phyloP scores from a whole-genome alignment of 1,284 basidiomycete species.

The Dichomitus squalens region DNA sequence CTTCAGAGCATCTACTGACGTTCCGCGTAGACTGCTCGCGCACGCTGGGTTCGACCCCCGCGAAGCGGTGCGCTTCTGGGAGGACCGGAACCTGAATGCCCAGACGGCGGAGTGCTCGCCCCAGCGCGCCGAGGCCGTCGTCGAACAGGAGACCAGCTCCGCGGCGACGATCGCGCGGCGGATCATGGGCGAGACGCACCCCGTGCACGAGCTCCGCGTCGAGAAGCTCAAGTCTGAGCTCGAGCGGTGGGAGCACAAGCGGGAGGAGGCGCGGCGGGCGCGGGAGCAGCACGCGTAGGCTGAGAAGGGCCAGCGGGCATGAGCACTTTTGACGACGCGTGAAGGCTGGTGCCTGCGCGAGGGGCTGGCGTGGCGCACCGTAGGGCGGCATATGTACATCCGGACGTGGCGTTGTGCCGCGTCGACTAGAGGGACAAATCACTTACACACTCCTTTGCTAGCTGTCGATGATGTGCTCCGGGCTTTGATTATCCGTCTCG shows the following conservation, averaged over 20 bases:
- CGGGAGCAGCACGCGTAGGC: constrained; percentile 8
- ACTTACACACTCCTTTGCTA: constrained; percentile 6
- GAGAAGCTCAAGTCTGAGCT: constrained; percentile 64
- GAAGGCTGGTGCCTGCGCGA: too few relatives aligned
- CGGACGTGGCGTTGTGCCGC: background rate
- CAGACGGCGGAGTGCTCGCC: constrained; percentile 44
- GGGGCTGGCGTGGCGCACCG: too few relatives aligned
- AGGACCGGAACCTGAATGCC: constrained; percentile 43
- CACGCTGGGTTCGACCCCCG: constrained; percentile 86
- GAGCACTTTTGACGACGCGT: background rate
- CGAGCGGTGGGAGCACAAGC: constrained; percentile 62
- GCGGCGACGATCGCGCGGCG: constrained; percentile 26
- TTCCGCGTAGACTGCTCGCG: constrained; percentile 66
- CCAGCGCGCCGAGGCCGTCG: constrained; percentile 21
- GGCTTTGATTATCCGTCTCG: background rate
- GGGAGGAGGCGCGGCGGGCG: constrained; percentile 28
- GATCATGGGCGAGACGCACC: constrained; percentile 54
- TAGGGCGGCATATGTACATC: background rate
- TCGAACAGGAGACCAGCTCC: background rate
- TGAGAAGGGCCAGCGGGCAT: background rate
- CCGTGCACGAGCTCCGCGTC: constrained; percentile 61
- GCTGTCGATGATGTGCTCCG: background rate
- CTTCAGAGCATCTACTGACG: background rate
- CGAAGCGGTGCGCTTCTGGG: constrained; percentile 75
- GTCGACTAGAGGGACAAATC: background rate